Evolutionary conservation across 176 grass and related monocot genomes (phyloP).

Genomic region (Chloris gayana): DNA sequence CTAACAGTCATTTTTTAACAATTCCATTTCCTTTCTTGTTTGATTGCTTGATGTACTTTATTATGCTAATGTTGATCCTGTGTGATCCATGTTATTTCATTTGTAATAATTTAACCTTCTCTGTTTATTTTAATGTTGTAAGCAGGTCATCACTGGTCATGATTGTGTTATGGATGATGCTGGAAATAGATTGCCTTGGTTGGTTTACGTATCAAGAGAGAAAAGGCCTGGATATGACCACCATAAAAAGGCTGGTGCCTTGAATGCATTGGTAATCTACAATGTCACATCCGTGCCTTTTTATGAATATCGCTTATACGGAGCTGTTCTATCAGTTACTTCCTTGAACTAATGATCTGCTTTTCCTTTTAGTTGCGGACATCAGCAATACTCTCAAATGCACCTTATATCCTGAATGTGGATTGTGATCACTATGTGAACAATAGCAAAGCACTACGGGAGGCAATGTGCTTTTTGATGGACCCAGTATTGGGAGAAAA

Average conservation of each 20-base stretch:
- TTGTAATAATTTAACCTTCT: neutral
- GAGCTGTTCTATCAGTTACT: neutral
- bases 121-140: neutral
- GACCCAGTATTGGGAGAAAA: constrained; percentile 32
- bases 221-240: constrained; percentile 36
- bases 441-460: constrained; percentile 39
- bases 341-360: constrained; percentile 13
- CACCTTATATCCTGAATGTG: constrained; percentile 40
- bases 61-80: neutral
- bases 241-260: constrained; percentile 36
- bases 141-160: constrained; percentile 31
- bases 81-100: neutral
- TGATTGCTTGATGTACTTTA: neutral
- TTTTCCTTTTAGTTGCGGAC: constrained; percentile 19
- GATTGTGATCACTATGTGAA: constrained; percentile 43
- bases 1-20: neutral
- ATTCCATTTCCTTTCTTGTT: neutral
- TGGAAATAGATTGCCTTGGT: constrained; percentile 38
- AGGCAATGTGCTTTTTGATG: constrained; percentile 42
- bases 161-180: constrained; percentile 41
- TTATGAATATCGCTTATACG: constrained; percentile 4
- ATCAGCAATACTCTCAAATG: constrained; percentile 37
- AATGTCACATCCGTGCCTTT: neutral
- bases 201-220: constrained; percentile 42
- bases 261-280: constrained; percentile 37